These are phyloP conservation scores for Limtongia smithiae DNA, from an alignment of 805 yeast species.

Conservation along the genomic window DNA sequence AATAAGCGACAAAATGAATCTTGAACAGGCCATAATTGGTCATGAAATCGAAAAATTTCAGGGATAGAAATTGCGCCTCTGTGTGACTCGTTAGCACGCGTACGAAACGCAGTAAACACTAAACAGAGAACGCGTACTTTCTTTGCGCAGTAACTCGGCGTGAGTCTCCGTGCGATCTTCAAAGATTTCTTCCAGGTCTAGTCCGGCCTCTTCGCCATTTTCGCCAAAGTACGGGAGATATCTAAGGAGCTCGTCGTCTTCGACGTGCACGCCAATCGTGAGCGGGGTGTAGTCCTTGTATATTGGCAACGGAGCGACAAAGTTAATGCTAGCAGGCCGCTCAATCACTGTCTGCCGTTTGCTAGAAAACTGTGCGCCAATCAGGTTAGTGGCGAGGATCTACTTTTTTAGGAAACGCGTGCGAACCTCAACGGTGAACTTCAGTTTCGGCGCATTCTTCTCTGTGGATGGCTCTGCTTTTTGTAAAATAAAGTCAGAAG, in stretches of 20 bases:
- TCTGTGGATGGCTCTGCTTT: no score
- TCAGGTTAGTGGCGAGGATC: no score
- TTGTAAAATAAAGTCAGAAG: not conserved
- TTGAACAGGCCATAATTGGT: conserved; percentile 13
- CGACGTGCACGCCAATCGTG: conserved; percentile 17
- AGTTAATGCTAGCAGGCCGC: not conserved
- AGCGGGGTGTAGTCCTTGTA: conserved; percentile 25
- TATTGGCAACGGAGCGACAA: conserved; percentile 14
- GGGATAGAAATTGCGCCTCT: conserved; percentile 20
- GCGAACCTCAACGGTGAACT: not conserved
- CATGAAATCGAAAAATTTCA: conserved; percentile 10
- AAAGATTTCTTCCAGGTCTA: conserved; percentile 23
- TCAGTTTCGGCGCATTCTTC: not conserved
- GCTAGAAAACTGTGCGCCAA: no score
- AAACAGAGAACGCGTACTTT: conserved; percentile 6
- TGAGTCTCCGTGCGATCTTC: conserved; percentile 24
- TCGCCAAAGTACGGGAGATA: conserved; percentile 27
- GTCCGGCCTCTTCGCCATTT: conserved; percentile 25
- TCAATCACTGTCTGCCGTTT: conserved; percentile 1
- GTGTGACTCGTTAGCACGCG: not conserved
- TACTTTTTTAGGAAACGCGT: no score
- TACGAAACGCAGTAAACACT: not conserved
- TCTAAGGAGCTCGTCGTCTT: conserved; percentile 23
- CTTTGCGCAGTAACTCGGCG: conserved; percentile 12
- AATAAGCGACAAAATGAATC: conserved; percentile 13